These are phyloP conservation scores for Zygoascus hellenicus DNA, from an alignment of 1,139 yeast genomes.

Conservation along the genomic window DNA sequence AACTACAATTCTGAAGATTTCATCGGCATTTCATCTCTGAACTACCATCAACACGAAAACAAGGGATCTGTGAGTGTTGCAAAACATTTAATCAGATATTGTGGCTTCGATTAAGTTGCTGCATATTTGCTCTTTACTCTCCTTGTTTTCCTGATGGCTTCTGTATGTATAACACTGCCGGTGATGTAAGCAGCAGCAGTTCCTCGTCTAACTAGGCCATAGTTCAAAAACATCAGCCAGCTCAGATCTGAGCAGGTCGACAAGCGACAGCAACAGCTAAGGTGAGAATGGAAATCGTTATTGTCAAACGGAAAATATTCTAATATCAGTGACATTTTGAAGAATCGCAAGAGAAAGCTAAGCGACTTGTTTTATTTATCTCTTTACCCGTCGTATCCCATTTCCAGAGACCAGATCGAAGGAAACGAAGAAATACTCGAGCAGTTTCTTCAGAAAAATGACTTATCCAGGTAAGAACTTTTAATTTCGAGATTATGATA, in stretches of 20 bases:
- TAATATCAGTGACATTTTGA: slow-evolving; percentile 32
- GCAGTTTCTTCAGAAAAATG: slow-evolving; percentile 43
- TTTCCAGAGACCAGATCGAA: slow-evolving; percentile 34
- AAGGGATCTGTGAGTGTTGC: too few relatives aligned
- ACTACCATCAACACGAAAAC: too few relatives aligned
- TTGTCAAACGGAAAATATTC: background rate
- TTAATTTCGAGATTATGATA: background rate
- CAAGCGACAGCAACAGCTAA: slow-evolving; percentile 38
- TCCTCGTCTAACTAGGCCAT: background rate
- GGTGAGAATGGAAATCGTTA: slow-evolving; percentile 22
- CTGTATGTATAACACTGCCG: too few relatives aligned
- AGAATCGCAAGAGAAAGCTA: slow-evolving; percentile 46
- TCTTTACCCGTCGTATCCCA: slow-evolving; percentile 39
- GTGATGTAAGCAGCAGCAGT: too few relatives aligned
- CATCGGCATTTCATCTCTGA: too few relatives aligned
- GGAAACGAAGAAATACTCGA: slow-evolving; percentile 38
- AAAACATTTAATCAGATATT: too few relatives aligned
- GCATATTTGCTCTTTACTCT: too few relatives aligned
- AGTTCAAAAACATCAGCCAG: slow-evolving; percentile 7
- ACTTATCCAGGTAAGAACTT: slow-evolving; percentile 29
- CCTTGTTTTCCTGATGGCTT: too few relatives aligned
- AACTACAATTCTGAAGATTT: background rate
- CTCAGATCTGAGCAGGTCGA: slow-evolving; percentile 29
- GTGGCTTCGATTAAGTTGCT: too few relatives aligned
- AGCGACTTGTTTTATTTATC: slow-evolving; percentile 53